These are phyloP conservation scores for Parastagonospora avenae DNA, from an alignment of 2,329 filamentous ascomycete species.

Conservation along the genomic window DNA sequence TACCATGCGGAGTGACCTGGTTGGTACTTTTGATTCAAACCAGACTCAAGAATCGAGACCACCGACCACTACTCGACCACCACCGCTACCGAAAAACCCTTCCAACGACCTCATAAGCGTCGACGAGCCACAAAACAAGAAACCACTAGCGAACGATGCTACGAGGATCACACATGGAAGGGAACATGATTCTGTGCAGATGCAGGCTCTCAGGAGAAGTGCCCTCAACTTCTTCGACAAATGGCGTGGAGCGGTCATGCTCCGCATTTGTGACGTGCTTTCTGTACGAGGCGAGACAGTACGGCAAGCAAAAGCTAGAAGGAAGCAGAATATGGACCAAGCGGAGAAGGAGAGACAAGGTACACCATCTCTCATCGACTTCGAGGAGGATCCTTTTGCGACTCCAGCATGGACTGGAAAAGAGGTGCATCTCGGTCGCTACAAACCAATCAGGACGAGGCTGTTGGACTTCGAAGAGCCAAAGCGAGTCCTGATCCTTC, in stretches of 20 bases:
- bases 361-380: slow-evolving; percentile 33
- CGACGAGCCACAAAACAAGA: slow-evolving; percentile 35
- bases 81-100: slow-evolving; percentile 12
- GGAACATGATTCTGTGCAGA: slow-evolving; percentile 55
- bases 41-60: slow-evolving; percentile 21
- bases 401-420: slow-evolving; percentile 2
- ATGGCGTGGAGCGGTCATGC: slow-evolving; percentile 74
- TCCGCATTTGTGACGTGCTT: slow-evolving; percentile 71
- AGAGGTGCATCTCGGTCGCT: slow-evolving; percentile 19
- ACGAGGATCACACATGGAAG: slow-evolving; percentile 46
- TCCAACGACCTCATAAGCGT: slow-evolving; percentile 38
- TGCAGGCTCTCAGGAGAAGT: slow-evolving; percentile 71
- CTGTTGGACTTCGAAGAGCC: slow-evolving; percentile 42
- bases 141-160: slow-evolving; percentile 15
- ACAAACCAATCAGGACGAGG: slow-evolving; percentile 45
- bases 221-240: slow-evolving; percentile 74
- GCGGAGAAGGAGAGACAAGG: slow-evolving; percentile 23
- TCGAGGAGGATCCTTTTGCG: slow-evolving; percentile 32
- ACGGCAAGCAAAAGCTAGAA: slow-evolving; percentile 38
- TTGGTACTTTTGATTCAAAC: slow-evolving; percentile 33
- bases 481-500: slow-evolving; percentile 69
- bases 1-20: slow-evolving; percentile 46
- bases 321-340: too few relatives aligned
- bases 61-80: slow-evolving; percentile 3
- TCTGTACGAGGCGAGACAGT: slow-evolving; percentile 35